Percentiles rank a stretch among this genome's conserved stretches.
Conservation (phyloP, 169 alveolate genomes). For the Plasmodium gallinaceum region DNA sequence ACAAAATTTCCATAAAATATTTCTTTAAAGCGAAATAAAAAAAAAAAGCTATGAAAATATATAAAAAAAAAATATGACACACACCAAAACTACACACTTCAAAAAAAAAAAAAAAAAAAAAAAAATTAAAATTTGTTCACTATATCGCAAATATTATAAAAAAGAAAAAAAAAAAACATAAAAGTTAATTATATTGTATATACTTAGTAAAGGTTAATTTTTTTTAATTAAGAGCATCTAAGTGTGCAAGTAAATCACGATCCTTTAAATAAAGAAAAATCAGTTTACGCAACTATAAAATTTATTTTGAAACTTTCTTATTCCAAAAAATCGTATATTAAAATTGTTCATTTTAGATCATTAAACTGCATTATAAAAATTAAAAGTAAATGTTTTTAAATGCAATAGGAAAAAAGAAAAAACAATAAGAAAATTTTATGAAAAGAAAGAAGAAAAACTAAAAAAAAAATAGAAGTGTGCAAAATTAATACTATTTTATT, state of each 20-base stretch:
- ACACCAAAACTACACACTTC: conserved; percentile 4
- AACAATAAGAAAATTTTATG: conserved; percentile 7
- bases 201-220: conserved; percentile 2
- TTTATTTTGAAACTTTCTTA: conserved; percentile 25
- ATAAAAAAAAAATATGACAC: conserved; percentile 16
- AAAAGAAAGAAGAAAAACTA: not conserved
- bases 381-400: not conserved
- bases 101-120: conserved; percentile 18
- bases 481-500: conserved; percentile 32
- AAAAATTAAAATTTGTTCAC: not conserved
- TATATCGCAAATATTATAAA: too few relatives aligned
- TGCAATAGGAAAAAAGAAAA: conserved; percentile 2
- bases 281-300: conserved; percentile 23
- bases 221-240: conserved; percentile 35
- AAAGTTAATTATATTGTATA: not conserved
- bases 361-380: not conserved
- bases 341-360: not conserved
- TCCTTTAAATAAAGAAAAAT: conserved; percentile 20
- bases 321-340: conserved; percentile 19
- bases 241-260: conserved; percentile 63
- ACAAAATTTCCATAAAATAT: conserved; percentile 2
- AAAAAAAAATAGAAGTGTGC: conserved; percentile 52
- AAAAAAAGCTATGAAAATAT: conserved; percentile 7
- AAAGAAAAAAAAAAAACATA: conserved; percentile 14
- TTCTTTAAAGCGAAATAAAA: not conserved